Conservation (phyloP, 192 early-diverging fungal species). For the Coemansia sp. region DNA sequence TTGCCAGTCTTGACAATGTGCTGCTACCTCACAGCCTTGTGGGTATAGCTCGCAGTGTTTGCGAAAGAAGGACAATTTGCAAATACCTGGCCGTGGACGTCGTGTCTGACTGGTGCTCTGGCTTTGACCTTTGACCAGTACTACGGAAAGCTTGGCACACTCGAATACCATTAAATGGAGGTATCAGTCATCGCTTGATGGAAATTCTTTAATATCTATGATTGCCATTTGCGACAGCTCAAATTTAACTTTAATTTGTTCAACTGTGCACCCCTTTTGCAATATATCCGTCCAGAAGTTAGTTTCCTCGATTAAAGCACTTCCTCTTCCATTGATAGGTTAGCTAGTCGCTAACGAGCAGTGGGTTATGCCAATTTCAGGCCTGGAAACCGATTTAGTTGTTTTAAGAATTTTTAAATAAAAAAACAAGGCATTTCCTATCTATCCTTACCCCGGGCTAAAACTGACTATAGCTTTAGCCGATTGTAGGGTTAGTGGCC, state of each 20-base stretch:
- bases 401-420: too few relatives aligned
- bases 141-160: constrained; percentile 25
- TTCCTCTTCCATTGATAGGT: too few relatives aligned
- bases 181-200: constrained; percentile 25
- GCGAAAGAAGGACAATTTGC: constrained; percentile 35
- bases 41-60: not conserved
- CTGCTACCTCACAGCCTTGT: not conserved
- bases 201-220: not conserved
- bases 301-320: too few relatives aligned
- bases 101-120: constrained; percentile 47
- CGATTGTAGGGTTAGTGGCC: too few relatives aligned
- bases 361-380: too few relatives aligned
- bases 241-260: constrained; percentile 15
- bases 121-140: constrained; percentile 51
- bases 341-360: too few relatives aligned
- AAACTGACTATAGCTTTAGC: too few relatives aligned
- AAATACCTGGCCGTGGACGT: constrained; percentile 28
- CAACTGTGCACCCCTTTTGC: constrained; percentile 15
- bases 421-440: too few relatives aligned
- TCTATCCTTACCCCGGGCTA: too few relatives aligned
- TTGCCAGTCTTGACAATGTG: constrained; percentile 19
- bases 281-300: too few relatives aligned
- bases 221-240: constrained; percentile 25
- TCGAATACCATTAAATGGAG: constrained; percentile 42
- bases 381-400: too few relatives aligned